Evolutionary conservation across 2,329 filamentous ascomycete species (phyloP), one percentile per base, ranked within the genome.

Genomic region (Penicillium glabrum): DNA sequence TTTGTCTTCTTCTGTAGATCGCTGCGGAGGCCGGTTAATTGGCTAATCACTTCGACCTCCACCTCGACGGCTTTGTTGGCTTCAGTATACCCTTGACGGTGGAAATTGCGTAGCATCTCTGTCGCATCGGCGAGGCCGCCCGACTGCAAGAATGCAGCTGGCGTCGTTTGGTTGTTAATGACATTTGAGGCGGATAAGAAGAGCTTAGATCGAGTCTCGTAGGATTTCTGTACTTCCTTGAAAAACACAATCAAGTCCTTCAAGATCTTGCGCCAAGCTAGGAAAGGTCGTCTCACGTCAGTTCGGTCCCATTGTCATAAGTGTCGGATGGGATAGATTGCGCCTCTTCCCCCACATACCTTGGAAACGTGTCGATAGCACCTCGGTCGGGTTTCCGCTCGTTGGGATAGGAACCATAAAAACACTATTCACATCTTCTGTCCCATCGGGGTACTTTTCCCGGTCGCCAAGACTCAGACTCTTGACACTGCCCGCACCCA

Each of bases 1-100:
- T 98, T 99, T 75, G 96, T 96, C 79, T 99, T 99, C 73, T 96
- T 91, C 60, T 89, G 89, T 19, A 99, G 80, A 73, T 99, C 95
- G 68, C 87, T 93, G 56, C 95, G 82, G 53, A 99, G 79, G 1
- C 92, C 92, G 2, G 88, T 91, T 54, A 99, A 80, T 51, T 93
- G 92, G 50, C 90, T 81, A 61, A 98, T 91, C 46, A 99, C 92
- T 69, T 98, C 93, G 60, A 88, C 87, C 72, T 98, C 91, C 56
- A 97, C 93, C 61, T 96, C 92, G 56, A 84, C 88, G 2, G 93
- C 91, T 77, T 96, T 97, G 75, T 89, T 91, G 14, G 91, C 86
- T 71, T 97, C 95, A 4, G 83, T 70, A 39, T 96, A 84, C 8
- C 90, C 85, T 58, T 88, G 87, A 69, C 89, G 92, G 78, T 97